These are phyloP conservation scores for Nemania abortiva DNA, from an alignment of 2,329 filamentous ascomycete species.

Conservation along the genomic window DNA sequence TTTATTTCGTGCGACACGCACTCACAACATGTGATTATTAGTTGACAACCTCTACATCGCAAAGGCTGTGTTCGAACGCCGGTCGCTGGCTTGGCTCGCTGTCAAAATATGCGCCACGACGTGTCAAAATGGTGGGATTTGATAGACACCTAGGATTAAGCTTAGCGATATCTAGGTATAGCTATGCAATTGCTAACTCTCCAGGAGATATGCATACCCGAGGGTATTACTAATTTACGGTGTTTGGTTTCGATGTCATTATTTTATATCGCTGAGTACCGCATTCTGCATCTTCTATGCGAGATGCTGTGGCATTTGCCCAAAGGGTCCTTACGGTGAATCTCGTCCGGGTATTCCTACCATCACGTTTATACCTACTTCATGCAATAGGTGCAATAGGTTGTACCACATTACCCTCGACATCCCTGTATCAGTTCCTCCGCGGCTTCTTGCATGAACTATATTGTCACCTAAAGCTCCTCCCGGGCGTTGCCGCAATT, in stretches of 20 bases:
- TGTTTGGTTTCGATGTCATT: no score
- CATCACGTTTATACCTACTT: constrained; percentile 4
- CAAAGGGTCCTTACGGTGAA: background rate
- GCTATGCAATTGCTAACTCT: background rate
- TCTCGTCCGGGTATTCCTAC: background rate
- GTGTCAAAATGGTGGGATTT: background rate
- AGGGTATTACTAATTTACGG: background rate
- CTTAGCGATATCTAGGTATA: background rate
- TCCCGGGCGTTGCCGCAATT: constrained; percentile 1
- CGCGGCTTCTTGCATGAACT: constrained; percentile 27
- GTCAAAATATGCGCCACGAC: background rate
- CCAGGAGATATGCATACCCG: background rate
- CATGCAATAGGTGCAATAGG: background rate
- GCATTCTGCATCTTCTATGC: background rate
- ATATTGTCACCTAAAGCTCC: background rate
- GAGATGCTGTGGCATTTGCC: constrained; percentile 3
- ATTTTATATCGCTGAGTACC: background rate
- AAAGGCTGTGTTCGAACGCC: background rate
- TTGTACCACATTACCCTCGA: constrained; percentile 17
- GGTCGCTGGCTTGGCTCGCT: background rate
- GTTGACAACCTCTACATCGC: background rate
- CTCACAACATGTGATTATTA: background rate
- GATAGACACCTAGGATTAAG: background rate
- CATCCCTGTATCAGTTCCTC: constrained; percentile 1
- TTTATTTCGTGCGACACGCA: background rate